Base-by-base conservation (phyloP, 2,329 filamentous ascomycete species). In the Paraphoma sp. region DNA sequence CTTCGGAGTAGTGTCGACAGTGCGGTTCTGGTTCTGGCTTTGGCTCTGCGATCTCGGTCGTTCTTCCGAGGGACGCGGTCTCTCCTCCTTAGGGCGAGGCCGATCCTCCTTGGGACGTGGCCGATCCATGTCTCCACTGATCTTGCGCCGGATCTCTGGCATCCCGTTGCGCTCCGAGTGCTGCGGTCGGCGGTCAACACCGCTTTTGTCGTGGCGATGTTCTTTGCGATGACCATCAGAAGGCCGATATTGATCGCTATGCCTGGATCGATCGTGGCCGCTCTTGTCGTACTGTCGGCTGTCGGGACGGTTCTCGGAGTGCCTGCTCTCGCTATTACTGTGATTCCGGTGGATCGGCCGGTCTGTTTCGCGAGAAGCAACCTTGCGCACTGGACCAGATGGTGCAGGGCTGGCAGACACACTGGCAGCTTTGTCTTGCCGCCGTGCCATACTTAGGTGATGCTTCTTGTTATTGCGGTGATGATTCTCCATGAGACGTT, bases 401-500 rank as follows among this genome's bases (percentile, higher is more conserved):
- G 90, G 89, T 18, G 83, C 88, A 7, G 91, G 90, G 16, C 90
- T 93, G n/a, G 87, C 88, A 17, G 88, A 89, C 38, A 86, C 82
- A 51, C 88, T 87, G 6, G 82, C 82, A 28, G 81, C 80, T 57
- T 84, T 82, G 40, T 87, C 84, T 41, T 81, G 59, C 18, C 79
- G 85, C 36, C 89, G 87, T 8, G 61, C 88, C 85, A 65, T 87
- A 87, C 61, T 80, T 12, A 74, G 53, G 40, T 75, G 74, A 47
- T 86, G 78, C 71, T 96, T 94, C 80, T 96, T 96, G 80, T 93
- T 96, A 79, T 94, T 97, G 53, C 93, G 91, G 75, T 96, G 93
- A 69, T 97, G 93, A 63, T 97, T 97, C 69, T 97, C 93, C 29
- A 96, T 88, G 1, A 90, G 87, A 70, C 88, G 89, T 74, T 91